Percentiles rank a stretch among this genome's conserved stretches.
These are phyloP conservation scores for Magnusiomyces magnusii DNA, from an alignment of 1,139 yeast species.

Conservation along the genomic window DNA sequence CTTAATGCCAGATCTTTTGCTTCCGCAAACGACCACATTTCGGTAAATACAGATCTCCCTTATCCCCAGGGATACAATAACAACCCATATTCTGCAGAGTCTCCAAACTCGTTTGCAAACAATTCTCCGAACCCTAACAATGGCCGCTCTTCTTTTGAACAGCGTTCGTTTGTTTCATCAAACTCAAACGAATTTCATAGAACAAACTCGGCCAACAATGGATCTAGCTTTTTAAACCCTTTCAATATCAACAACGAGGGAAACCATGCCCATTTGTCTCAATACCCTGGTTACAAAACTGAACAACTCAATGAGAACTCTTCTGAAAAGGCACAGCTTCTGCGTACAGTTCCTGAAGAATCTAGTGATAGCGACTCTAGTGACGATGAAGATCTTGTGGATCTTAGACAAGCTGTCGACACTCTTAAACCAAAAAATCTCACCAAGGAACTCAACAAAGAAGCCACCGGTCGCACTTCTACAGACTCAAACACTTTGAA, in stretches of 20 bases:
- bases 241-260: background rate
- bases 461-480: background rate
- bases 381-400: constrained; percentile 23
- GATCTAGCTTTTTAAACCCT: background rate
- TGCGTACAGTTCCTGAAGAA: constrained; percentile 12
- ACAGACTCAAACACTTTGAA: background rate
- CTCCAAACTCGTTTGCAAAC: background rate
- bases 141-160: background rate
- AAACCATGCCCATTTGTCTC: background rate
- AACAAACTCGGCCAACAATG: no score
- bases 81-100: background rate
- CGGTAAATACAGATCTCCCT: background rate
- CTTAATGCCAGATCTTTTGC: background rate
- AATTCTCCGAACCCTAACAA: background rate
- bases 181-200: background rate
- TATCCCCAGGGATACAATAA: background rate
- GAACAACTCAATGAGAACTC: constrained; percentile 1
- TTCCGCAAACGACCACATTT: background rate
- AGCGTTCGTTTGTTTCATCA: background rate
- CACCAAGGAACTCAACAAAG: constrained; percentile 10
- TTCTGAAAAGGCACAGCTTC: constrained; percentile 8
- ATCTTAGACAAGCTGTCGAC: constrained; percentile 27
- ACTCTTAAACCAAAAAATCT: constrained; percentile 20
- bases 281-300: background rate
- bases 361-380: constrained; percentile 19